Evolutionary conservation across 2,329 filamentous ascomycete species (phyloP).

Genomic region (Aureobasidium sp.): DNA sequence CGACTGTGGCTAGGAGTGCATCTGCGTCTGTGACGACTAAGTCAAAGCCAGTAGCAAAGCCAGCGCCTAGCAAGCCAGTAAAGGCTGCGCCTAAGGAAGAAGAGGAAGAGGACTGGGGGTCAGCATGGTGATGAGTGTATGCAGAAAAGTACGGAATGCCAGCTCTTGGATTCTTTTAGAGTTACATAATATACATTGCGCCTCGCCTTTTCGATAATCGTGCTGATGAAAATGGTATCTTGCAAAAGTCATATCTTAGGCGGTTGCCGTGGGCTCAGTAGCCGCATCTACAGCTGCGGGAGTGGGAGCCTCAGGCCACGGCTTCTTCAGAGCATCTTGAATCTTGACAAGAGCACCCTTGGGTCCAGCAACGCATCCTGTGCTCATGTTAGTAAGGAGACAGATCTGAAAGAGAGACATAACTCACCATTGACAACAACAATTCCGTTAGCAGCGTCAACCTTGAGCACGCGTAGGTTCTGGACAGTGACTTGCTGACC

Average conservation of each 20-base stretch:
- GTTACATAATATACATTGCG: constrained; percentile 11
- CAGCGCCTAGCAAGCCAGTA: constrained; percentile 19
- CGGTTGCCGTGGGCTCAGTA: constrained; percentile 4
- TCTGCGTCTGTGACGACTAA: not conserved
- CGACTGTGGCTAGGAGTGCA: constrained; percentile 14
- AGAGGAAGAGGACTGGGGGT: constrained; percentile 31
- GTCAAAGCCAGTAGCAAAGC: constrained; percentile 16
- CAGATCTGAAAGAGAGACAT: not conserved
- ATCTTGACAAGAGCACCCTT: constrained; percentile 79
- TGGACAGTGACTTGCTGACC: constrained; percentile 80
- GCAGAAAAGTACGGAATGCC: not conserved
- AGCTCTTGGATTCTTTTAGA: constrained; percentile 5
- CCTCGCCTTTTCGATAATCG: not conserved
- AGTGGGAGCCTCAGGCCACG: constrained; percentile 48
- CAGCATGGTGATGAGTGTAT: constrained; percentile 26
- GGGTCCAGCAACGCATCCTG: constrained; percentile 70
- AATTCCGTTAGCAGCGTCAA: constrained; percentile 78
- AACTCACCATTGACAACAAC: constrained; percentile 71
- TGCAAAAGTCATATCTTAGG: not conserved
- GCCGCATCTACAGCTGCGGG: constrained; percentile 1
- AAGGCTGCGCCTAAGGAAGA: constrained; percentile 26
- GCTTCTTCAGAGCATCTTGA: constrained; percentile 86
- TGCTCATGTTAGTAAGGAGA: not conserved
- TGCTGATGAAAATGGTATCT: constrained; percentile 5
- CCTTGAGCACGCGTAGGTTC: constrained; percentile 81